Percentiles rank a stretch among this genome's conserved stretches.
These are phyloP conservation scores for Wickerhamiella alocasiicola DNA, from an alignment of 805 yeast species.

Conservation along the genomic window DNA sequence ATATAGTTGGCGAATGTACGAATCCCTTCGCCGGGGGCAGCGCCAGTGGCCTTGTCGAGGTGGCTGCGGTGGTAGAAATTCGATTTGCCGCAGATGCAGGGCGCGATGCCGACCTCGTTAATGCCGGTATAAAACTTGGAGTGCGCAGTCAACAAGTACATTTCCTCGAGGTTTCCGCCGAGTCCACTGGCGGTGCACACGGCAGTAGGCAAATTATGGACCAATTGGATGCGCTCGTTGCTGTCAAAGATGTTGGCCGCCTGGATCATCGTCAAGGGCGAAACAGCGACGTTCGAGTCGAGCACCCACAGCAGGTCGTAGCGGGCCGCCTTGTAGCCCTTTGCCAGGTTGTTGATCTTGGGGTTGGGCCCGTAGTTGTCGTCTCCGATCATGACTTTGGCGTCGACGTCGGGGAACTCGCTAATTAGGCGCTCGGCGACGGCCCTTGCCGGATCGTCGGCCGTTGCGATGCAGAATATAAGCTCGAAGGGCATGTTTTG, in stretches of 20 bases:
- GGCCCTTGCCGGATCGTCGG: constrained; percentile 50
- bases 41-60: constrained; percentile 30
- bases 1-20: constrained; percentile 65
- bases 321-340: constrained; percentile 58
- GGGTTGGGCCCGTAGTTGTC: constrained; percentile 68
- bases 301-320: constrained; percentile 71
- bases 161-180: constrained; percentile 70
- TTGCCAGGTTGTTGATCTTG: constrained; percentile 74
- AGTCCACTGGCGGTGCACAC: constrained; percentile 23
- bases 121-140: constrained; percentile 73
- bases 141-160: constrained; percentile 74
- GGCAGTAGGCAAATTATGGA: constrained; percentile 62
- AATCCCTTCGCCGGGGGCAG: constrained; percentile 33
- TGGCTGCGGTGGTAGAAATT: constrained; percentile 61
- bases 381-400: constrained; percentile 44
- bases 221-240: constrained; percentile 38
- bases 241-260: constrained; percentile 41
- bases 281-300: constrained; percentile 76
- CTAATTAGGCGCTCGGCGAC: constrained; percentile 39
- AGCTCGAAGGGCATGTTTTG: constrained; percentile 70
- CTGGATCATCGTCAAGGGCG: constrained; percentile 49
- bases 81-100: constrained; percentile 86
- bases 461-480: constrained; percentile 60
- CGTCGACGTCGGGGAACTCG: constrained; percentile 45
- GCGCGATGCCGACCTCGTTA: constrained; percentile 62